These are phyloP conservation scores for Pseudofabraea citricarpa DNA, from an alignment of 2,329 filamentous ascomycete species.

Conservation along the genomic window DNA sequence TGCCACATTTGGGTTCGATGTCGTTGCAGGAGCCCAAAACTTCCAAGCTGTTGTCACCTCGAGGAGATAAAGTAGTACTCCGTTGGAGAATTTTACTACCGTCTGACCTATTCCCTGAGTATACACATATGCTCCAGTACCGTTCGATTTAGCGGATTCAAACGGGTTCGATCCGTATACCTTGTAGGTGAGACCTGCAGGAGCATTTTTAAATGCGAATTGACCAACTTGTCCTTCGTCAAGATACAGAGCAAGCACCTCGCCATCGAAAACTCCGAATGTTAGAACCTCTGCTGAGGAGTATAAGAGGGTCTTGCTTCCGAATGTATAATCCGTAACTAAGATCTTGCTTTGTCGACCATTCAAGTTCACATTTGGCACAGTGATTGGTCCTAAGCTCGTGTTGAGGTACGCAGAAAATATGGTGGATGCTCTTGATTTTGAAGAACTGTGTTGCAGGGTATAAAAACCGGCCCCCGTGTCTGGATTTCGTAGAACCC, in stretches of 20 bases:
- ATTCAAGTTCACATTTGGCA: slow-evolving; percentile 42
- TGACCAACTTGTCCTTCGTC: slow-evolving; percentile 42
- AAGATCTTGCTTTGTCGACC: slow-evolving; percentile 50
- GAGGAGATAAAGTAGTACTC: slow-evolving; percentile 45
- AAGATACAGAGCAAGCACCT: slow-evolving; percentile 44
- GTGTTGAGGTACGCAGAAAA: slow-evolving; percentile 45
- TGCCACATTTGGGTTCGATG: slow-evolving; percentile 37
- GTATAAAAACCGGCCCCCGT: slow-evolving; percentile 46
- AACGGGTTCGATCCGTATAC: slow-evolving; percentile 36
- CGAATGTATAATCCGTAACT: slow-evolving; percentile 46
- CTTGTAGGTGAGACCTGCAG: slow-evolving; percentile 32
- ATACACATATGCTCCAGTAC: slow-evolving; percentile 36
- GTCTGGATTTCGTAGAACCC: slow-evolving; percentile 46
- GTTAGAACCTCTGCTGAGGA: slow-evolving; percentile 46
- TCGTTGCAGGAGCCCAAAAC: slow-evolving; percentile 49
- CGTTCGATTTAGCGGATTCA: slow-evolving; percentile 20
- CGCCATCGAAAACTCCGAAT: slow-evolving; percentile 39
- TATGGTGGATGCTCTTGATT: slow-evolving; percentile 37
- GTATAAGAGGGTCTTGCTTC: slow-evolving; percentile 42
- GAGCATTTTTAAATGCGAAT: slow-evolving; percentile 40
- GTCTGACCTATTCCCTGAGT: slow-evolving; percentile 41
- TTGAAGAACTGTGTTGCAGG: slow-evolving; percentile 40
- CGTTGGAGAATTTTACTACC: slow-evolving; percentile 43
- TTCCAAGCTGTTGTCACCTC: slow-evolving; percentile 49
- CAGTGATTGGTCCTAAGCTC: slow-evolving; percentile 35